Evolutionary conservation across 768 basidiomycete genomes (phyloP).

Genomic region (Ramaria rubella): DNA sequence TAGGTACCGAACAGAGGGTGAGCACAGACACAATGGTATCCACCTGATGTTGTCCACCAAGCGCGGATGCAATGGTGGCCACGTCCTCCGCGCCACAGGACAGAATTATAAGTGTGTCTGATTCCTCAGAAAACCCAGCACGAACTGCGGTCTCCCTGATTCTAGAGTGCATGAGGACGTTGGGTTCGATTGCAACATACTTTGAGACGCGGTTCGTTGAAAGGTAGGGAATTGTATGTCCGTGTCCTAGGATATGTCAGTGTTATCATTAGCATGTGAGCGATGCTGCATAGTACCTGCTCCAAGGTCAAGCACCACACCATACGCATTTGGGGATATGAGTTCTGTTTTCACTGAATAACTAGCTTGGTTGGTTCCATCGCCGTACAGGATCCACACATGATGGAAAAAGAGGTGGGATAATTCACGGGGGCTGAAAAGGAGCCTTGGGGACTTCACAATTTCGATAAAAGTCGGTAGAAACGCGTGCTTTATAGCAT

Average conservation of each 20-base stretch:
- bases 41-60: slow-evolving; percentile 33
- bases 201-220: slow-evolving; percentile 45
- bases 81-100: slow-evolving; percentile 59
- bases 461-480: slow-evolving; percentile 42
- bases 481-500: slow-evolving; percentile 32
- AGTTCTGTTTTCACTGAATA: slow-evolving; percentile 38
- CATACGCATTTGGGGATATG: slow-evolving; percentile 48
- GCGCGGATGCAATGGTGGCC: slow-evolving; percentile 37
- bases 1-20: slow-evolving; percentile 59
- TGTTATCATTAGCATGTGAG: slow-evolving; percentile 28
- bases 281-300: slow-evolving; percentile 27
- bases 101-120: slow-evolving; percentile 51
- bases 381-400: slow-evolving; percentile 48
- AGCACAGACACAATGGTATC: slow-evolving; percentile 63
- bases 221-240: slow-evolving; percentile 59
- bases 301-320: slow-evolving; percentile 61
- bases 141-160: slow-evolving; percentile 44
- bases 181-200: slow-evolving; percentile 73
- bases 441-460: slow-evolving; percentile 34
- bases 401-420: slow-evolving; percentile 52
- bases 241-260: slow-evolving; percentile 39
- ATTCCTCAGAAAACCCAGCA: slow-evolving; percentile 47
- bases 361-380: slow-evolving; percentile 38
- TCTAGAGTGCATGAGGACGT: slow-evolving; percentile 50
- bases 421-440: slow-evolving; percentile 39